These are phyloP conservation scores for Ophiostoma pallidulum DNA, from an alignment of 2,329 filamentous ascomycete genomes.

Conservation along the genomic window DNA sequence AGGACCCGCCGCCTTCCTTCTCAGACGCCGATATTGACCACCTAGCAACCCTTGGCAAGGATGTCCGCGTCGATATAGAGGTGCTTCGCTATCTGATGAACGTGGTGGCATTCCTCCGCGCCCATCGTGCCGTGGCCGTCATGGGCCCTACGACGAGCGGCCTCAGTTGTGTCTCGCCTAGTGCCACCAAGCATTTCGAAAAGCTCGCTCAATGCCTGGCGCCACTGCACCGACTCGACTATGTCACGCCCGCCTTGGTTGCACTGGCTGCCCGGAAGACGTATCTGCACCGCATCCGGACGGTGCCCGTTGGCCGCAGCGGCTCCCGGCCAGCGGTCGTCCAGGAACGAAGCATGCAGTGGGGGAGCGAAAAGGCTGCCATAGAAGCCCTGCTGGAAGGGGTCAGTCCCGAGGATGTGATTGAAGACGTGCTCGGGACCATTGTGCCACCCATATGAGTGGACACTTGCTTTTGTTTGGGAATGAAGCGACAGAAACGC, in stretches of 20 bases:
- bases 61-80: constrained; percentile 62
- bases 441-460: constrained; percentile 44
- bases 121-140: constrained; percentile 71
- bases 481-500: neutral
- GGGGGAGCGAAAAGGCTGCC: constrained; percentile 70
- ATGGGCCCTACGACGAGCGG: constrained; percentile 3
- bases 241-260: constrained; percentile 75
- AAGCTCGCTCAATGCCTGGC: constrained; percentile 64
- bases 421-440: constrained; percentile 53
- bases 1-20: constrained; percentile 15
- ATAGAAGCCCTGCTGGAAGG: constrained; percentile 57
- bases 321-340: constrained; percentile 19
- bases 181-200: constrained; percentile 69
- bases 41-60: constrained; percentile 48
- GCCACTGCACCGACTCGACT: constrained; percentile 70
- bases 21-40: constrained; percentile 43
- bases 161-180: constrained; percentile 58
- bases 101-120: constrained; percentile 73
- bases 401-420: constrained; percentile 50
- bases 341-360: constrained; percentile 81
- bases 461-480: neutral
- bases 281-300: constrained; percentile 72
- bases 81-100: constrained; percentile 80
- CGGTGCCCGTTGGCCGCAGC: constrained; percentile 46
- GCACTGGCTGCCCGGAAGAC: constrained; percentile 75